Conservation (phyloP, 2,329 filamentous ascomycete genomes). For the Epichloe coenophiala region DNA sequence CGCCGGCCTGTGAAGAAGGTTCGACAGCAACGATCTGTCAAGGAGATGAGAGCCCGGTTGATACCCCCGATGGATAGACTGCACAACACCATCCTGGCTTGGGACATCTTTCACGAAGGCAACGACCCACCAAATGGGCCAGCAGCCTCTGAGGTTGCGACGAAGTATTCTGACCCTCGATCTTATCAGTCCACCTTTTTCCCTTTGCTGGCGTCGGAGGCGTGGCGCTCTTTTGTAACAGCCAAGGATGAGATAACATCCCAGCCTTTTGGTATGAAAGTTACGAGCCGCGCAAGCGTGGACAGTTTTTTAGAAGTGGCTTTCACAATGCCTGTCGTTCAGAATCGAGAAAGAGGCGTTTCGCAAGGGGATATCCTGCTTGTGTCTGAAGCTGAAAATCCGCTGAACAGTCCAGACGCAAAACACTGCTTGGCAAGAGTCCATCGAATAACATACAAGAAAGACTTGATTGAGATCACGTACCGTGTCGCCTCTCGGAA, state of each 20-base stretch:
- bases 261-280: constrained; percentile 74
- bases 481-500: constrained; percentile 64
- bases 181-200: constrained; percentile 86
- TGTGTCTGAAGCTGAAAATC: constrained; percentile 60
- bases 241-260: constrained; percentile 74
- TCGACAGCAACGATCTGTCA: constrained; percentile 66
- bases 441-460: constrained; percentile 67
- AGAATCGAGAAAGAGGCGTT: constrained; percentile 59
- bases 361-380: constrained; percentile 82
- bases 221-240: constrained; percentile 90
- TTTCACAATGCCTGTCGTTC: constrained; percentile 58
- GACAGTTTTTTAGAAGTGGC: constrained; percentile 90
- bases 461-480: constrained; percentile 67
- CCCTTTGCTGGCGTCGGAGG: constrained; percentile 79
- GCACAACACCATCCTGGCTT: constrained; percentile 75
- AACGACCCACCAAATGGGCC: constrained; percentile 71
- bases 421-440: constrained; percentile 81
- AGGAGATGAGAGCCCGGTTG: constrained; percentile 87
- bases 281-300: constrained; percentile 77
- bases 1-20: constrained; percentile 72
- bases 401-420: constrained; percentile 49
- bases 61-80: constrained; percentile 77
- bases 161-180: constrained; percentile 59
- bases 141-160: constrained; percentile 62
- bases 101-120: constrained; percentile 88